Evolutionary conservation across 352 stramenopile species (phyloP), one percentile per base, ranked within the genome.

Genomic region (Pythium chondricola): DNA sequence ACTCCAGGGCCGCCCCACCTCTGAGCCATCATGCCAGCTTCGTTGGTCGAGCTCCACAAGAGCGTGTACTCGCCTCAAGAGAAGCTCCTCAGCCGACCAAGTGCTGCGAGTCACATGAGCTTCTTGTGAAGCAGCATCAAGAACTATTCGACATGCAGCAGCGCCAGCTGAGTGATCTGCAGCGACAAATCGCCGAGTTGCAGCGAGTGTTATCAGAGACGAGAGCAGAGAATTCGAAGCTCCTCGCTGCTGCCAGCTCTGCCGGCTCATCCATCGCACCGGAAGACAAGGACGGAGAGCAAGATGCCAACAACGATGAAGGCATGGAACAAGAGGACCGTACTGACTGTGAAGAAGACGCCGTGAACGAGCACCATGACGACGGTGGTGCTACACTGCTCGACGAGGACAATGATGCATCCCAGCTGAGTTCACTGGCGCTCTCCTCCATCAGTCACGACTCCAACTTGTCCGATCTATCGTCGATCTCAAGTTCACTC

Each of bases 121-220:
- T 88, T 21, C 48, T 90, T 39, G 79, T 71, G 20, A 71, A 81
- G 27, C 75, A 88, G 46, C 79, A 91, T 32, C 79, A 91, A 29
- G 67, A 88, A 56, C 84, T 88, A 25, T 58, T 88, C 14, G 74
- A 88, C 41, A 83, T 87, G 6, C 79, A 91, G 29, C 72, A 88
- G 48, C 61, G 52, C 9, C 79, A 91, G 43, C 49, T 90, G 14
- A 67, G 75, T 20, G 74, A 86, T 29, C 74, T 91, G 66, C 74
- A 87, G 57, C 66, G 76, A 42, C 79, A 91, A 44, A 87, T 91
- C 33, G 42, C 56, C 8, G 62, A 83, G 22, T 49, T 90, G 10
- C 70, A 74, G 6, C 58, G 43, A 0, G 38, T 87, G 20, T 52
- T 90, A 9, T 52, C 43, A 0, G 48, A 62, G 14, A 65, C 69